Evolutionary conservation across 768 basidiomycete genomes (phyloP), one percentile per base, ranked within the genome.

Genomic region (Tulasnella sp.): DNA sequence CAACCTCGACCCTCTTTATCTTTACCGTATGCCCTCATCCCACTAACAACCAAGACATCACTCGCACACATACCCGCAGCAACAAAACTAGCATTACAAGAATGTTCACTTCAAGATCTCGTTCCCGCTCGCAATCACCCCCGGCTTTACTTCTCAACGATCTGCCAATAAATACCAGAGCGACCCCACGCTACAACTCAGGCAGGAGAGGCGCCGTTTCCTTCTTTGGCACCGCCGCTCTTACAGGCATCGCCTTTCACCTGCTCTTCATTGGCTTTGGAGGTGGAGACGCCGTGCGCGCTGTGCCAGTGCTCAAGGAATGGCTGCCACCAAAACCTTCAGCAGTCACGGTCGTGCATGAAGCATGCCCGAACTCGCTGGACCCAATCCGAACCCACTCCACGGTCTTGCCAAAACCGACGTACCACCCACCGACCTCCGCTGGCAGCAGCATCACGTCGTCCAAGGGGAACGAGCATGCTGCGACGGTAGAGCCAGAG

Each of bases 201-300:
- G 31, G 16, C 12, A 7, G 77, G 36, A 62, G 77, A 7, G 42
- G 42, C 19, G 36, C 72, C 10, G 19, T 82, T 52, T 72, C 75
- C 56, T 82, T 82, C 76, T 71, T 82, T 42, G 79, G 79, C 12
- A 82, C 76, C 6, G 82, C 82, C 31, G 79, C 74, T 19, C 27
- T 71, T 38, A 46, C 79, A 14, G 82, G 81, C 68, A 68, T 82
- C 74, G n/a, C 79, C 56, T 81, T 82, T 38, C 81, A 82, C 48
- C 56, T 82, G 19, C 48, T 82, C 42, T 62, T 82, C 52, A 42
- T 81, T 42, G 72, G 75, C 19, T 27, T 80, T 38, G 71, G 72
- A n/a, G 31, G 36, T 6, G 38, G 62, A 48, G 40, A 73, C 12
- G 31, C 62, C 44, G 56, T 75, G 21, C 21, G 79, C 12, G 74